These are phyloP conservation scores for Prunus mongolica DNA, from an alignment of 306 rosid species.

Conservation along the genomic window DNA sequence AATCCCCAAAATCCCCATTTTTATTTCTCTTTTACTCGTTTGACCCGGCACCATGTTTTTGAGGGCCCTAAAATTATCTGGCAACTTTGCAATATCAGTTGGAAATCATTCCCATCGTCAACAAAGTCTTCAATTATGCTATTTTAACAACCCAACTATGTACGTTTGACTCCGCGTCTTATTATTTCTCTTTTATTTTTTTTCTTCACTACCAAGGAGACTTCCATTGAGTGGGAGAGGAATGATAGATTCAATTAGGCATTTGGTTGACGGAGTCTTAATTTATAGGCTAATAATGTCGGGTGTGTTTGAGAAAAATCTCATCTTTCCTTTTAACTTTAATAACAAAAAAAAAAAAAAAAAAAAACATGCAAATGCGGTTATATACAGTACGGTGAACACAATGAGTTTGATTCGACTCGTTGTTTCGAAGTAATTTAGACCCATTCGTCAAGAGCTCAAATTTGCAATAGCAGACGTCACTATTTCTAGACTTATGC, in stretches of 20 bases:
- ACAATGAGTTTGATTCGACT: accelerated
- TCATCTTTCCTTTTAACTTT: too few relatives aligned
- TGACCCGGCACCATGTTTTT: background rate
- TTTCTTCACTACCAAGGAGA: background rate
- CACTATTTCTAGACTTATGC: too few relatives aligned
- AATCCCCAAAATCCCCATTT: background rate
- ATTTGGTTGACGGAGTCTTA: accelerated
- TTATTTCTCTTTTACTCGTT: background rate
- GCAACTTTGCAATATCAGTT: background rate
- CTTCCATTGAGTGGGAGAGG: background rate
- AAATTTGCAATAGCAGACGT: too few relatives aligned
- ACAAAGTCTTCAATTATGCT: background rate
- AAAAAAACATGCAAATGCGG: accelerated
- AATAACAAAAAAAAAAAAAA: too few relatives aligned
- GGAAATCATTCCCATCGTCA: too few relatives aligned
- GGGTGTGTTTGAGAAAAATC: accelerated
- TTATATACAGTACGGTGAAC: accelerated
- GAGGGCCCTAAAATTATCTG: background rate
- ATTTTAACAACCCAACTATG: background rate
- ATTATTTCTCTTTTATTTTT: background rate
- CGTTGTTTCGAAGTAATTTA: too few relatives aligned
- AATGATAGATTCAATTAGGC: background rate
- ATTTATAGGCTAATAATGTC: too few relatives aligned
- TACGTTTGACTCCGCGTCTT: background rate
- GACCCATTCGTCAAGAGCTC: too few relatives aligned